A percentile compares a stretch with the other conserved stretches of the same genome.
phyloP scores from a whole-genome alignment of 495 filamentous ascomycete genomes.

The Penicillium angulare region DNA sequence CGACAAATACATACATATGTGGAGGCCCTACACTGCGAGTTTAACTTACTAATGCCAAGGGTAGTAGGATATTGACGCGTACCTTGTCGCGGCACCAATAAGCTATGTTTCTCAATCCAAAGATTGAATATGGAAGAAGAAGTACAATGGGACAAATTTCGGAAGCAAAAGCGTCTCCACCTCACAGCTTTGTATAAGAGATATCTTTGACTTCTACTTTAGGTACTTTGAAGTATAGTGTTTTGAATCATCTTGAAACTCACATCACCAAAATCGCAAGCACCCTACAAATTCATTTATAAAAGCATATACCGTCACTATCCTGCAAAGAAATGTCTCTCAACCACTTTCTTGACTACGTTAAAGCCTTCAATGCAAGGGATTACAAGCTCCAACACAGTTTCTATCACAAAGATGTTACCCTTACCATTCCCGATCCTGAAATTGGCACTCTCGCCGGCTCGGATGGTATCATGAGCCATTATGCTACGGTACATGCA shows the following conservation, averaged over 20 bases:
- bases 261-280: not conserved
- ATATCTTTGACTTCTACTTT: not conserved
- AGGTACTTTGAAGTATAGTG: not conserved
- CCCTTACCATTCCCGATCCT: slow-evolving; percentile 6
- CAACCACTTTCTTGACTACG: slow-evolving; percentile 3
- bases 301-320: not conserved
- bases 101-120: no score
- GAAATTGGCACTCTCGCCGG: slow-evolving; percentile 7
- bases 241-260: not conserved
- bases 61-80: no score
- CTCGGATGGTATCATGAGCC: slow-evolving; percentile 3
- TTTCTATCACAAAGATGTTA: slow-evolving; percentile 5
- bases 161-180: not conserved
- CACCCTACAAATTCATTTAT: not conserved
- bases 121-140: no score
- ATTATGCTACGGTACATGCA: slow-evolving; percentile 5
- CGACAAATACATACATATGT: not conserved
- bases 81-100: no score
- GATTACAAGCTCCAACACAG: slow-evolving; percentile 4
- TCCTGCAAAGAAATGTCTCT: not conserved
- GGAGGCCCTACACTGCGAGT: not conserved
- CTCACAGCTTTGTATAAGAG: not conserved
- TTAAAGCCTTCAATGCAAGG: slow-evolving; percentile 9
- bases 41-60: not conserved
- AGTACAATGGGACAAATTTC: no score